phyloP scores from a whole-genome alignment of 2,329 filamentous ascomycete species.

The Tolypocladium ophioglossoides region DNA sequence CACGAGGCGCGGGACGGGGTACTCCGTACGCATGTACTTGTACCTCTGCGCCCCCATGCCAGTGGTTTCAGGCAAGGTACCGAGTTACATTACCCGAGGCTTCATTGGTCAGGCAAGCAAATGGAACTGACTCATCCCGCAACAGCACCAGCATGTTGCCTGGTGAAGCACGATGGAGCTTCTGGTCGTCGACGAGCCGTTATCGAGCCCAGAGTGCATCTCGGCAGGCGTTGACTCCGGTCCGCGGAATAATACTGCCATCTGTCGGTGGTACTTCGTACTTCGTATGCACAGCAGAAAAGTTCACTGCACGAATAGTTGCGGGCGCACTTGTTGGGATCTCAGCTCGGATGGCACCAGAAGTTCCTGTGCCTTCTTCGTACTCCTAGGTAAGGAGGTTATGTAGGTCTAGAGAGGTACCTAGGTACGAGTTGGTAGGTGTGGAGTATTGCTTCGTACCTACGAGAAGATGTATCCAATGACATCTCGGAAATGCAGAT shows the following conservation, averaged over 20 bases:
- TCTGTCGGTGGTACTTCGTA: too few relatives aligned
- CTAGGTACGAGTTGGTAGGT: too few relatives aligned
- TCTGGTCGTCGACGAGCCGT: background rate
- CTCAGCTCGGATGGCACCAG: background rate
- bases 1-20: too few relatives aligned
- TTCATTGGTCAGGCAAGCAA: background rate
- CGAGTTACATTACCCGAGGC: background rate
- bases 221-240: background rate
- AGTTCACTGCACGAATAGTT: too few relatives aligned
- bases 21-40: too few relatives aligned
- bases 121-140: background rate
- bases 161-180: background rate
- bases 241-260: too few relatives aligned
- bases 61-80: background rate
- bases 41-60: background rate
- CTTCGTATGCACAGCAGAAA: too few relatives aligned
- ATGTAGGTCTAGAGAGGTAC: too few relatives aligned
- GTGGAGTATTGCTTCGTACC: too few relatives aligned
- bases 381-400: too few relatives aligned
- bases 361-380: too few relatives aligned
- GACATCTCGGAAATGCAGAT: background rate
- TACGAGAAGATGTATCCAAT: too few relatives aligned
- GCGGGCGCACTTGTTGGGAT: background rate
- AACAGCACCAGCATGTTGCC: background rate
- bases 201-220: background rate